These are phyloP conservation scores for Gryganskiella cystojenkinii DNA, from an alignment of 192 early-diverging fungal species.

Conservation along the genomic window DNA sequence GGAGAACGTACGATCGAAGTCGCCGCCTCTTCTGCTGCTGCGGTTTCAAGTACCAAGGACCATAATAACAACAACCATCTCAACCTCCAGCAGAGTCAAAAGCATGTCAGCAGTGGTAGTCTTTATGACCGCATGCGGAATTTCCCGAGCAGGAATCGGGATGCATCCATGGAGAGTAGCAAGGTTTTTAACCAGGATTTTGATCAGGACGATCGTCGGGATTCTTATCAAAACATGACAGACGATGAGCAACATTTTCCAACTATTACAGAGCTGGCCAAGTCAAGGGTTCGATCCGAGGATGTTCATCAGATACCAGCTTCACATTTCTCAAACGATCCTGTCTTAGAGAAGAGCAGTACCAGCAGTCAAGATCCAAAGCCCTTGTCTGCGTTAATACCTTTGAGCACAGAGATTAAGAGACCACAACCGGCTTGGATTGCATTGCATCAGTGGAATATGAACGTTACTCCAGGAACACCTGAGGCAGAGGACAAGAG, in stretches of 20 bases:
- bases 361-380: too few species aligned
- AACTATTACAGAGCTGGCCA: too few species aligned
- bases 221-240: not conserved
- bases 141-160: slow-evolving; percentile 27
- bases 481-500: too few species aligned
- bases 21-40: not conserved
- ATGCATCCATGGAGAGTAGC: slow-evolving; percentile 31
- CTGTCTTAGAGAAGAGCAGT: too few species aligned
- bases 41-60: not conserved
- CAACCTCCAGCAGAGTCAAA: not conserved
- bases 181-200: slow-evolving; percentile 30
- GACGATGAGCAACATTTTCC: not conserved
- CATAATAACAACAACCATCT: not conserved
- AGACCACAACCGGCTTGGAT: too few species aligned
- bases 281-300: too few species aligned
- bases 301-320: too few species aligned
- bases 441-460: too few species aligned
- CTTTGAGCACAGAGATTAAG: too few species aligned
- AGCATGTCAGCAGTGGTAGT: not conserved
- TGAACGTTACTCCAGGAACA: not conserved
- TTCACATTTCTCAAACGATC: too few species aligned
- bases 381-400: too few species aligned
- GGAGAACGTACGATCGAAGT: not conserved
- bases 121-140: not conserved
- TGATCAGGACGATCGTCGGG: slow-evolving; percentile 6